Evolutionary conservation across 2,329 filamentous ascomycete genomes (phyloP), one percentile per base, ranked within the genome.

Genomic region (Aureobasidium uvarum): DNA sequence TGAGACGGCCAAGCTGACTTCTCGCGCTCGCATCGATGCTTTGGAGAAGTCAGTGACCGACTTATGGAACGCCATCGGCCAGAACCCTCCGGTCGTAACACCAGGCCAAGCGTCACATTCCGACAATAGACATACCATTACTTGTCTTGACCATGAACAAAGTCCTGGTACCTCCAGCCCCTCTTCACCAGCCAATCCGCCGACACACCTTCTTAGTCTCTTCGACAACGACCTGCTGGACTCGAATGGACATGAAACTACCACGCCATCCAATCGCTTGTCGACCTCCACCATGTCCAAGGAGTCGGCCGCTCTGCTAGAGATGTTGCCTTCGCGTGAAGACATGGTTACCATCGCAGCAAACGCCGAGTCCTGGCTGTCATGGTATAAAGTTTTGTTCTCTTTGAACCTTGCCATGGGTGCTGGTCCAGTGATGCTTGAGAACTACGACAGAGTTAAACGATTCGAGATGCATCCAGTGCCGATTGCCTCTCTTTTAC

Each of bases 161-260:
- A 59, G 55, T 59, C 28, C 55, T 36, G 55, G 23, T 16, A 65
- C 55, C 25, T 68, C 67, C 46, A 55, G 10, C 28, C 68, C 36
- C 38, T 69, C 62, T 11, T 68, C 67, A 54, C 66, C 68, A n/a
- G 54, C 70, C 8, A 68, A 70, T 6, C 68, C 68, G 43, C 74
- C 74, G 33, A 66, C 70, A 10, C 73, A 75, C 64, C 62, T 75
- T 1, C 69, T 68, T 45, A 71, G 71, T 33, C 68, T 75, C 11
- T 75, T 75, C 65, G 70, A 75, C 43, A 74, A 74, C 58, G 69
- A 71, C 36, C 66, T 72, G 55, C 70, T 75, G n/a, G 51, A 67
- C 69, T 59, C 68, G 48, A 55, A 71, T 67, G 66, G 41, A 6
- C 41, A 36, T 46, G 55, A 59, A 10, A 28, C n/a, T 18, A 39